Percentiles rank a stretch among this genome's conserved stretches.
phyloP scores from a whole-genome alignment of 2,329 filamentous ascomycete species.

The Stagonosporopsis rhizophila region DNA sequence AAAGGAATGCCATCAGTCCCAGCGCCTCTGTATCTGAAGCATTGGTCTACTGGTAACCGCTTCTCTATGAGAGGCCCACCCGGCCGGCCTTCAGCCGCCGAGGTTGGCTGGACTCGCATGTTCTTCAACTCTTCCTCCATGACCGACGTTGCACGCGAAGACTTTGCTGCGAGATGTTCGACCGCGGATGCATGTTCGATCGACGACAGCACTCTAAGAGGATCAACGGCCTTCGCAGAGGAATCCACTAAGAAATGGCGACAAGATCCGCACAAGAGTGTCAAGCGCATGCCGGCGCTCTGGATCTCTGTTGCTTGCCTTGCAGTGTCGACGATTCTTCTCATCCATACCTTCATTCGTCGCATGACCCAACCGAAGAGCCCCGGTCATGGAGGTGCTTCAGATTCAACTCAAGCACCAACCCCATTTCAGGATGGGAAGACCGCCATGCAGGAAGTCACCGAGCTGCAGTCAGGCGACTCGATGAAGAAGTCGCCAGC shows the following conservation, averaged over 20 bases:
- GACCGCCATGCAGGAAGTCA: not conserved
- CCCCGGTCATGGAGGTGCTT: conserved; percentile 13
- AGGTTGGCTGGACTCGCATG: conserved; percentile 55
- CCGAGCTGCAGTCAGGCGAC: not conserved
- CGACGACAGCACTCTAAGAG: conserved; percentile 45
- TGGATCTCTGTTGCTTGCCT: conserved; percentile 44
- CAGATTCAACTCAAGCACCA: not conserved
- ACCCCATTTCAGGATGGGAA: not conserved
- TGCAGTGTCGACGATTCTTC: conserved; percentile 36
- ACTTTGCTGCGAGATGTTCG: conserved; percentile 42
- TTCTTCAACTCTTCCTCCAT: conserved; percentile 60
- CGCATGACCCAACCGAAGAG: conserved; percentile 26
- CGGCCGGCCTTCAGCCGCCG: conserved; percentile 48
- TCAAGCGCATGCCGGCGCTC: conserved; percentile 41
- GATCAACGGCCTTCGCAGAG: conserved; percentile 35
- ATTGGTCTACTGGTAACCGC: conserved; percentile 57
- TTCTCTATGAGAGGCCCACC: conserved; percentile 57
- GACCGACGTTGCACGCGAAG: conserved; percentile 36
- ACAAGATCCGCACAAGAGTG: conserved; percentile 31
- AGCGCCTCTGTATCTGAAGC: conserved; percentile 54
- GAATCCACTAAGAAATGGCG: conserved; percentile 40
- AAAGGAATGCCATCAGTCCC: conserved; percentile 51
- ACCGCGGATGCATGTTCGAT: conserved; percentile 45
- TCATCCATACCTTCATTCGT: conserved; percentile 41
- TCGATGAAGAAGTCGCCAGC: not conserved